Evolutionary conservation across 345 rosid genomes (phyloP), one percentile per base, ranked within the genome.

Genomic region (Microcos paniculata): DNA sequence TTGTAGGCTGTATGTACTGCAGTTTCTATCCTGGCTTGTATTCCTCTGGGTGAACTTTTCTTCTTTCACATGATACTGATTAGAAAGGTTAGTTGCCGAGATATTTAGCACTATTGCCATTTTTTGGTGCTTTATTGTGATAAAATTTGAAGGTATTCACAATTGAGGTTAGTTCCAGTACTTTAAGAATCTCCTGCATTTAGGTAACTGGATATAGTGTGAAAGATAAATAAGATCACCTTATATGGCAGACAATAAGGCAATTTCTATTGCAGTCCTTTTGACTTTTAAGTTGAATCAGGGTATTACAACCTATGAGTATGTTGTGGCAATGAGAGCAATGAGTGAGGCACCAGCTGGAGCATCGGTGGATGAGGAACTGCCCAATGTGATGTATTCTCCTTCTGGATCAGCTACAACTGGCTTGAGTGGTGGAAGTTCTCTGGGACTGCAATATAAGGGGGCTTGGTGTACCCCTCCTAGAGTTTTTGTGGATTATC

Each of bases 391-490:
- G 59, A 70, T 87, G 45, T 87, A 91, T 82, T 94, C 97, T 78
- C 97, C 98, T 68, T 68, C 95, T 5, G 95, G 98, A 71, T 94
- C 98, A 43, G 91, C 98, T 21, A 92, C 98, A 14, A 89, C 93
- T 24, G 98, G 97, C 55, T 69, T 89, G 82, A 94, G 98, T 76
- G 97, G 94, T 55, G 97, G 97, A 80, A 92, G 97, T 81, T 94
- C 97, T 80, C 83, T 91, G 24, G 95, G 95, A 43, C 84, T 89
- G 76, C 92, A 89, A 82, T 85, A 90, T 82, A 92, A 86, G 71
- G 97, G 97, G n/a, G 89, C 87, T 70, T 94, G 98, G 98, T 94
- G 98, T 82, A 92, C 97, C 59, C 97, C 97, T 82, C 98, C 98
- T 30, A 84, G 98, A 85, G 89, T 94, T 64, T 94, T 91, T 80